Percentiles rank a stretch among this genome's conserved stretches.
Evolutionary conservation across 805 yeast genomes (phyloP).

Genomic region (Suhomyces faveliae): DNA sequence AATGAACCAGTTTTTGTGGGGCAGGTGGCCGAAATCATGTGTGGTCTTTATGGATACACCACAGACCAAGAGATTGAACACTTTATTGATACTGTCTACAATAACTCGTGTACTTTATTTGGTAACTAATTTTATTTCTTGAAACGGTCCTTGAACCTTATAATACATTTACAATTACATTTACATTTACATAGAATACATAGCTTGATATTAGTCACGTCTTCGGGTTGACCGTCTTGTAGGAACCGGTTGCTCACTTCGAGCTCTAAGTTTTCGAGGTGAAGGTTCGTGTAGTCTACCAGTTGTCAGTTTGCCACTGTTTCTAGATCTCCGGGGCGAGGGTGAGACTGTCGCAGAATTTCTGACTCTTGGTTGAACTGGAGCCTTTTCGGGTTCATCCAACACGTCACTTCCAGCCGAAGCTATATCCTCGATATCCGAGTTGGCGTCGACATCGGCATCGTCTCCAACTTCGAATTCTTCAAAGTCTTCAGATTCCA

Average conservation of each 20-base stretch:
- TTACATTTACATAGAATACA: constrained; percentile 5
- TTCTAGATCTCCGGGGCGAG: not conserved
- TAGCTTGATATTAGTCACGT: not conserved
- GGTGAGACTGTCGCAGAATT: not conserved
- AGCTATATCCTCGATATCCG: not conserved
- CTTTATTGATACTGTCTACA: constrained; percentile 36
- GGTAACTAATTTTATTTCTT: constrained; percentile 3
- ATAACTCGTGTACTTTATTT: constrained; percentile 35
- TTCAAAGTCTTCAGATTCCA: not conserved
- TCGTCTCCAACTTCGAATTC: constrained; percentile 5
- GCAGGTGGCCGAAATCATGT: constrained; percentile 61
- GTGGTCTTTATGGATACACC: constrained; percentile 28
- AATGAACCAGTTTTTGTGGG: constrained; percentile 92
- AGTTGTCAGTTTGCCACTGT: not conserved
- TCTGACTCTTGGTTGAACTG: not conserved
- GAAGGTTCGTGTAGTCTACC: not conserved
- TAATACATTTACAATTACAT: constrained; percentile 4
- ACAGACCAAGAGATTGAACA: constrained; percentile 28
- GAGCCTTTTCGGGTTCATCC: not conserved
- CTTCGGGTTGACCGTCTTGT: not conserved
- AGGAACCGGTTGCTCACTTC: not conserved
- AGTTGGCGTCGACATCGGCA: not conserved
- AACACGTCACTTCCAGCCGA: not conserved
- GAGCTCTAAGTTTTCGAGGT: not conserved
- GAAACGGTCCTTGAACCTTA: not conserved